Conservation (phyloP, 31 red algal species). For the Endocladia muricata region DNA sequence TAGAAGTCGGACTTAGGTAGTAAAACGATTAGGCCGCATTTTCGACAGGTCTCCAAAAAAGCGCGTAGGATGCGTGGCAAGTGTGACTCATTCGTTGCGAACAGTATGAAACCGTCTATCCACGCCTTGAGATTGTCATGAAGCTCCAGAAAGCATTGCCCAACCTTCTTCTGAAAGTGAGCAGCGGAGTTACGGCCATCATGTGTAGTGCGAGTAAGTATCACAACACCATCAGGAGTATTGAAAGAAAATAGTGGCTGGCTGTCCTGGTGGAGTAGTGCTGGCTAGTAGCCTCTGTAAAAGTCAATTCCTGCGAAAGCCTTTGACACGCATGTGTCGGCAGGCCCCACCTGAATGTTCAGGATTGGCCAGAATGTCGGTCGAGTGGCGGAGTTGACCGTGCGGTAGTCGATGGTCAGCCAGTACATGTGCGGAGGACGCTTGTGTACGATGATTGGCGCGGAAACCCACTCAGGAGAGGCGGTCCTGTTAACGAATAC, state of each 20-base stretch:
- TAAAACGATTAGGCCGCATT: no score
- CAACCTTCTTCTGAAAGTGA: conserved; percentile 8
- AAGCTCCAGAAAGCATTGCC: neutral
- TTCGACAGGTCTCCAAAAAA: no score
- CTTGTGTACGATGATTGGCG: neutral
- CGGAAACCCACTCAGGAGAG: neutral
- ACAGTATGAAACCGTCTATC: no score
- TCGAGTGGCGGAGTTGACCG: neutral
- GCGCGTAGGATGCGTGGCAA: no score
- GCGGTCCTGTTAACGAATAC: neutral
- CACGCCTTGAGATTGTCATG: no score
- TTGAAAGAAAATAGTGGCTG: neutral
- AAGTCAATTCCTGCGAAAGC: no score
- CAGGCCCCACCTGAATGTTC: neutral
- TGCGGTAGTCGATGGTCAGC: conserved; percentile 4
- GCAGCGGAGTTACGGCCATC: neutral
- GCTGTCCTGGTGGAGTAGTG: neutral
- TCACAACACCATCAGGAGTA: neutral
- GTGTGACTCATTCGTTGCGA: no score
- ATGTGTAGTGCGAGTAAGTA: neutral
- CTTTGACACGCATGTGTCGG: neutral
- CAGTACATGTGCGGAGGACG: neutral
- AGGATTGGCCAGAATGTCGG: neutral
- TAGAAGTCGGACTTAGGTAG: no score
- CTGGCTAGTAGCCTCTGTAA: neutral